phyloP scores from a whole-genome alignment of 148 eudicot genomes.

The Chenopodium suecicum region DNA sequence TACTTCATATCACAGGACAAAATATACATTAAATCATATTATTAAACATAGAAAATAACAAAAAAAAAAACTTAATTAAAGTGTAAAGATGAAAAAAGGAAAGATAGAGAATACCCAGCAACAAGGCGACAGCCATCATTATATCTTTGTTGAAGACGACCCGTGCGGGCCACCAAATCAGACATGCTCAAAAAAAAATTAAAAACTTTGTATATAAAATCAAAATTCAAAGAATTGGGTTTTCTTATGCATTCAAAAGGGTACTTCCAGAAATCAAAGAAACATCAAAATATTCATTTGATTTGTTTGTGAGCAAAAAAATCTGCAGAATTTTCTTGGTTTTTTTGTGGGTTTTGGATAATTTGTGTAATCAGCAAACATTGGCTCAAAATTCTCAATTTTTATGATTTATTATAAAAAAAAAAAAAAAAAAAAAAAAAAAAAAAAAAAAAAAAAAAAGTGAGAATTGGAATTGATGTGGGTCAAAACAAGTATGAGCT shows the following conservation, averaged over 20 bases:
- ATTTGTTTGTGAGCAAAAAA: not conserved
- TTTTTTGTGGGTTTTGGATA: conserved; percentile 5
- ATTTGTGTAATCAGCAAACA: conserved; percentile 18
- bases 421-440: no score
- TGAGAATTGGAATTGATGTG: not conserved
- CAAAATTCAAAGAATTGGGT: not conserved
- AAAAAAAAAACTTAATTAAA: not conserved
- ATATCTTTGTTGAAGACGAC: conserved; percentile 52
- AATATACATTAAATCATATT: not conserved
- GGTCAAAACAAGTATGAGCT: conserved; percentile 11
- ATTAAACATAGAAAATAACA: not conserved
- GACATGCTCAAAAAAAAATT: conserved; percentile 20
- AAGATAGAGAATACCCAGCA: conserved; percentile 38
- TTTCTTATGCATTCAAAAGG: not conserved
- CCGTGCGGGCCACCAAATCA: conserved; percentile 50
- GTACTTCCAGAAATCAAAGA: not conserved
- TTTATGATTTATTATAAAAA: not conserved
- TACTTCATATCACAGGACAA: not conserved
- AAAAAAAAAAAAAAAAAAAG: no score
- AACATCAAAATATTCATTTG: conserved; percentile 5
- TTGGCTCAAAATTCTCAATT: not conserved
- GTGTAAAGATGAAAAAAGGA: not conserved
- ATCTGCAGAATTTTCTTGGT: not conserved
- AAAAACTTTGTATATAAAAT: not conserved
- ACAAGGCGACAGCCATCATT: conserved; percentile 53